Evolutionary conservation across 108 stramenopile genomes (phyloP), one percentile per base, ranked within the genome.

Genomic region (Fistulifera pelliculosa): DNA sequence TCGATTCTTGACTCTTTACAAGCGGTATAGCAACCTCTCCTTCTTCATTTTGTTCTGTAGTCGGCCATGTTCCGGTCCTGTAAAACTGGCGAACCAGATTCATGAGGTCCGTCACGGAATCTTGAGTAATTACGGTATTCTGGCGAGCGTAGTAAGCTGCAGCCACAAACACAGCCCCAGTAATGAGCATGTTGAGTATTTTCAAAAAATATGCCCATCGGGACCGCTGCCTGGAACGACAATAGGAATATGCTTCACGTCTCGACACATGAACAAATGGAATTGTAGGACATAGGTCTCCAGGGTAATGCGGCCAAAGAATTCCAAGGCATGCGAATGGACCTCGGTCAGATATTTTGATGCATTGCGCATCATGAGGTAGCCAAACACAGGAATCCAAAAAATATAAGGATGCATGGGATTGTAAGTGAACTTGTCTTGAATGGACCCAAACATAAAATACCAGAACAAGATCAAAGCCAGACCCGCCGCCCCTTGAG

Each of bases 251-350:
- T 79, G 69, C 48, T 82, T 77, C n/a, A 82, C 81, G 43, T 78
- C 65, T 27, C 69, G 68, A 47, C 71, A 70, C 78, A 95, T 85
- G 80, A 93, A 95, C 26, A 95, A 47, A 65, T 95, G 94, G 69
- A 93, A 93, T 70, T 95, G 94, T 50, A 94, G 80, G 19, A 95
- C 86, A 63, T 95, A 95, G 6, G 94, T 95, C 69, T 95, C 94
- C 24, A 95, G 56, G 14, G 94, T 95, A 42, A 83, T 81, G 63
- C 90, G 81, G 15, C 94, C 94, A 26, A 95, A 61, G 54, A 79
- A 82, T 60, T 92, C 90, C 49, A 95, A 72, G 18, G 76, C 75
- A 18, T 68, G 69, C 38, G 74, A 75, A 48, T 82, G 77, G 25
- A 69, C 65, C 47, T 82, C 81, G 13, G 72, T 74, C 61, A 89